phyloP scores from a whole-genome alignment of 2,329 filamentous ascomycete species.

The Rasamsonia emersonii region DNA sequence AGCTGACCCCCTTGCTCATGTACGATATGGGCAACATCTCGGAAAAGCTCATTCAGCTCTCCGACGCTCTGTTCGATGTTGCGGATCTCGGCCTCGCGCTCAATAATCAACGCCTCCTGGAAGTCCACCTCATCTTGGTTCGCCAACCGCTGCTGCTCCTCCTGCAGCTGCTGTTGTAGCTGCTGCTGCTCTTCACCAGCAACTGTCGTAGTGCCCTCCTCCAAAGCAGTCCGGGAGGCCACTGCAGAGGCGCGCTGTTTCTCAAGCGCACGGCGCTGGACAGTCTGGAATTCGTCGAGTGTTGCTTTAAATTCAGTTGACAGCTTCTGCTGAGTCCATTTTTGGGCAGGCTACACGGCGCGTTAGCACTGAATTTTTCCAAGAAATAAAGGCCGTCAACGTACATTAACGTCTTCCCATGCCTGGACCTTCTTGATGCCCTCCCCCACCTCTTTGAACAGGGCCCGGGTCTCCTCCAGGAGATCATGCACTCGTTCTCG shows the following conservation, averaged over 20 bases:
- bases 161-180: conserved; percentile 57
- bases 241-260: conserved; percentile 82
- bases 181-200: conserved; percentile 30
- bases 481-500: conserved; percentile 83
- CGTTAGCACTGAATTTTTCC: conserved; percentile 5
- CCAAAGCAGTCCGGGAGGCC: conserved; percentile 72
- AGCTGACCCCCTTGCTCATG: conserved; percentile 85
- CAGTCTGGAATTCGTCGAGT: conserved; percentile 79
- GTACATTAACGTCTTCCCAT: conserved; percentile 75
- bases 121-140: conserved; percentile 95
- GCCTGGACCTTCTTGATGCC: conserved; percentile 85
- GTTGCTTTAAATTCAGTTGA: conserved; percentile 86
- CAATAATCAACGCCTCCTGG: conserved; percentile 88
- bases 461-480: conserved; percentile 74
- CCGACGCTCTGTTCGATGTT: conserved; percentile 96
- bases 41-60: conserved; percentile 92
- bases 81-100: conserved; percentile 92
- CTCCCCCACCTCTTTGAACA: conserved; percentile 88
- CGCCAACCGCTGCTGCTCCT: conserved; percentile 71
- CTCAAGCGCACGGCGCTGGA: conserved; percentile 85
- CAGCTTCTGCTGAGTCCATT: conserved; percentile 92
- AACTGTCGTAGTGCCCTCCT: conserved; percentile 37
- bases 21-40: conserved; percentile 96
- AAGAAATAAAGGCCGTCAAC: conserved; percentile 15
- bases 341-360: conserved; percentile 67